Conservation (phyloP, 768 basidiomycete genomes). For the Amanita brunnescens region DNA sequence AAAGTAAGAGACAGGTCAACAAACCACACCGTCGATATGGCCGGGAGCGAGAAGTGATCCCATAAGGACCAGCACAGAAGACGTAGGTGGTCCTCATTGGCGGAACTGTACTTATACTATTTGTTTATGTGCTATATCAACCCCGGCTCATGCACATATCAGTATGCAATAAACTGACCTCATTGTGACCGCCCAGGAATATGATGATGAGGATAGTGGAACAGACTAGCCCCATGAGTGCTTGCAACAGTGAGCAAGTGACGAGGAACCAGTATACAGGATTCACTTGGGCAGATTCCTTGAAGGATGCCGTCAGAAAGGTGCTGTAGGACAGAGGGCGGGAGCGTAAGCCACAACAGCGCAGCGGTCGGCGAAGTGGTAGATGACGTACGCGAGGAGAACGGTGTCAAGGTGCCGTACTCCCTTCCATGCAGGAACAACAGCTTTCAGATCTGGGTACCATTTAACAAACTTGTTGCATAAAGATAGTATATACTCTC, state of each 20-base stretch:
- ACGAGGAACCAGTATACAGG: background rate
- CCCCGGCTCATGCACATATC: too few species aligned
- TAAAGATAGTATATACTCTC: too few species aligned
- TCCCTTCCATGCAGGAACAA: too few species aligned
- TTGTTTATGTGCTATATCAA: too few species aligned
- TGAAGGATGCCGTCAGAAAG: background rate
- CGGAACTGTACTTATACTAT: too few species aligned
- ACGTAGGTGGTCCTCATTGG: too few species aligned
- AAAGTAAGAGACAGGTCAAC: too few species aligned
- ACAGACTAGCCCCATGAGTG: background rate
- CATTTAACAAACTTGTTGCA: too few species aligned
- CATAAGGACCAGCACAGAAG: too few species aligned
- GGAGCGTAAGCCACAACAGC: background rate
- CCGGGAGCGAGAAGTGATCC: too few species aligned
- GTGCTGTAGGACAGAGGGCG: background rate
- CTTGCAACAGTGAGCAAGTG: background rate
- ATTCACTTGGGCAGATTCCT: background rate
- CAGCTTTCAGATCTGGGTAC: too few species aligned
- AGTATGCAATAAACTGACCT: background rate
- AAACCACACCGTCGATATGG: too few species aligned
- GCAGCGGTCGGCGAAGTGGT: background rate
- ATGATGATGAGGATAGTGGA: constrained; percentile 1
- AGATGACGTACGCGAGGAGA: background rate
- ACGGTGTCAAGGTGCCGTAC: background rate
- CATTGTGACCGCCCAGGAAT: background rate